Conservation (phyloP, 2,329 filamentous ascomycete genomes). For the Pezicula carpinea region DNA sequence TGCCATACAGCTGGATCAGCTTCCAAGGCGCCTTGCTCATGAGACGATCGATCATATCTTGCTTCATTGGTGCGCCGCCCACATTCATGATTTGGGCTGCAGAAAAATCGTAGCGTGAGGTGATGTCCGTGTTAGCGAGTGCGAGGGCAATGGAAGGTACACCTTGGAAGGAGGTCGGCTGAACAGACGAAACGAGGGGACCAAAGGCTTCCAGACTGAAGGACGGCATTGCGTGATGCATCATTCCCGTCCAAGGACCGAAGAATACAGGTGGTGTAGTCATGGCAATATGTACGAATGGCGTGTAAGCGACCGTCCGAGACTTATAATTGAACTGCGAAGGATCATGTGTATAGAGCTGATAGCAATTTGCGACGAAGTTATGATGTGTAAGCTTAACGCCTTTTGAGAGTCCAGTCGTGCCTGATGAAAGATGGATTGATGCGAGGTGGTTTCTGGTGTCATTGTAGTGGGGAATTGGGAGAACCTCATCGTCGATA, state of each 20-base stretch:
- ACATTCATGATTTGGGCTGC: slow-evolving; percentile 32
- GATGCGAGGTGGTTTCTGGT: slow-evolving; percentile 32
- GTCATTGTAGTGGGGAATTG: slow-evolving; percentile 33
- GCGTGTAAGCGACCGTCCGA: slow-evolving; percentile 36
- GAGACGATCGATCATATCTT: slow-evolving; percentile 29
- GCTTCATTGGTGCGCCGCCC: slow-evolving; percentile 32
- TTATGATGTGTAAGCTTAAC: slow-evolving; percentile 49
- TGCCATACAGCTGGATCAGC: slow-evolving; percentile 39
- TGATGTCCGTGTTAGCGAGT: slow-evolving; percentile 33
- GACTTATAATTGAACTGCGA: slow-evolving; percentile 30
- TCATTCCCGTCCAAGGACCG: slow-evolving; percentile 38
- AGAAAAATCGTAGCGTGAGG: slow-evolving; percentile 33
- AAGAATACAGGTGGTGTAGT: slow-evolving; percentile 40
- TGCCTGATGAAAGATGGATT: slow-evolving; percentile 57
- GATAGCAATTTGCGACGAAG: slow-evolving; percentile 16
- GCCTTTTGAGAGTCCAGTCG: slow-evolving; percentile 80
- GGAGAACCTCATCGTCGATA: slow-evolving; percentile 24
- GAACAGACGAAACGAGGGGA: slow-evolving; percentile 30
- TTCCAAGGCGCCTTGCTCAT: slow-evolving; percentile 31
- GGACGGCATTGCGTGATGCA: slow-evolving; percentile 39
- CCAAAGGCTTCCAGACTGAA: slow-evolving; percentile 33
- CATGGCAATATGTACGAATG: slow-evolving; percentile 40
- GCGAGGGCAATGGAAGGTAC: slow-evolving; percentile 34
- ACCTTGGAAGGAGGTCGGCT: slow-evolving; percentile 35
- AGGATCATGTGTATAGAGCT: slow-evolving; percentile 34